Evolutionary conservation across 1,284 basidiomycete genomes (phyloP).

Genomic region (Microbotryomycetes sp.): DNA sequence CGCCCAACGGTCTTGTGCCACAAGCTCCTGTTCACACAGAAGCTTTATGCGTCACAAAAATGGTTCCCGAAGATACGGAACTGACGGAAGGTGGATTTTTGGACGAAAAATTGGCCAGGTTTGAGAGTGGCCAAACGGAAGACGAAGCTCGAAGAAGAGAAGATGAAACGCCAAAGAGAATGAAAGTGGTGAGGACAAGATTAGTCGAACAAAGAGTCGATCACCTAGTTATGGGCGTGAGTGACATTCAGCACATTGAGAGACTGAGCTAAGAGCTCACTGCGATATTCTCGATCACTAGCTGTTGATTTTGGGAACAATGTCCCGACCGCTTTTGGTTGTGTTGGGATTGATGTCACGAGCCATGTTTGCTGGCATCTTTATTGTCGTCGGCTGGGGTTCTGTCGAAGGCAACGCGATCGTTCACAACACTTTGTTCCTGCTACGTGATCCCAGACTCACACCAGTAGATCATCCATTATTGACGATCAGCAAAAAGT

Average conservation of each 20-base stretch:
- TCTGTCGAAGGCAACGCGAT: conserved; percentile 69
- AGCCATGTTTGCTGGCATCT: conserved; percentile 37
- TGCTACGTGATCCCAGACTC: conserved; percentile 65
- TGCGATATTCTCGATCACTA: neutral
- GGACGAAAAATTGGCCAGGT: conserved; percentile 19
- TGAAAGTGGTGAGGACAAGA: conserved; percentile 59
- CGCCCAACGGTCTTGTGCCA: conserved; percentile 91
- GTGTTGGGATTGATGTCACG: conserved; percentile 57
- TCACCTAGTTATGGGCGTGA: conserved; percentile 72
- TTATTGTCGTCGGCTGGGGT: conserved; percentile 21
- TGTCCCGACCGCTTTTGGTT: conserved; percentile 74
- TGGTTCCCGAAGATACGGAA: conserved; percentile 24
- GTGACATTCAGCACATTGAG: conserved; percentile 52
- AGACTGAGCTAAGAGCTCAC: neutral
- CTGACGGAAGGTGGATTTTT: conserved; percentile 26
- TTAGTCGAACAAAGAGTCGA: conserved; percentile 86
- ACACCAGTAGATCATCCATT: conserved; percentile 63
- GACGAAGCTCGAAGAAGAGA: conserved; percentile 18
- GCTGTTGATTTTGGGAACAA: conserved; percentile 51
- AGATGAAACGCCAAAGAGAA: conserved; percentile 37
- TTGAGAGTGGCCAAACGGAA: conserved; percentile 25
- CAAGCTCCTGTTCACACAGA: conserved; percentile 93
- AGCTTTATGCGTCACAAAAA: conserved; percentile 70
- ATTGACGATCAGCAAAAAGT: conserved; percentile 62
- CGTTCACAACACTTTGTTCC: conserved; percentile 72